Evolutionary conservation across 305 asterid genomes (phyloP).

Genomic region (Andrographis paniculata): DNA sequence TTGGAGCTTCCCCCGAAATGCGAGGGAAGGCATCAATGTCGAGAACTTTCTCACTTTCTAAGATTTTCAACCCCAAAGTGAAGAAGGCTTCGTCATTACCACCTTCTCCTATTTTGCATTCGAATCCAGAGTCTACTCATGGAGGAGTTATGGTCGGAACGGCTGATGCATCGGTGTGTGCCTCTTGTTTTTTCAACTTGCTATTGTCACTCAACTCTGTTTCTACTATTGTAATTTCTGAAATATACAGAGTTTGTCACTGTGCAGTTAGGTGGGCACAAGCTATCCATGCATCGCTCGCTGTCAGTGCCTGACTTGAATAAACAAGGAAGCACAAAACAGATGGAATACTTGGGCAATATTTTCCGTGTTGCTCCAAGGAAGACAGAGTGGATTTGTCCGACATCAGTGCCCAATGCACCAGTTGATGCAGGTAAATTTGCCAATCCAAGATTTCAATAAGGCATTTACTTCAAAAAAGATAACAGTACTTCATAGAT

Average conservation of each 20-base stretch:
- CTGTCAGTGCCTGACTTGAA: slow-evolving; percentile 65
- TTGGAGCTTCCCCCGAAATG: slow-evolving; percentile 49
- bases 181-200: slow-evolving; percentile 15
- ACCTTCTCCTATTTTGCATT: slow-evolving; percentile 57
- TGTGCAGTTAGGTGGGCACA: slow-evolving; percentile 46
- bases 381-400: slow-evolving; percentile 29
- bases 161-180: slow-evolving; percentile 48
- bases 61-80: slow-evolving; percentile 46
- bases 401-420: slow-evolving; percentile 29
- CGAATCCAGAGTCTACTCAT: slow-evolving; percentile 78
- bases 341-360: slow-evolving; percentile 42
- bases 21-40: slow-evolving; percentile 38
- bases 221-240: background rate
- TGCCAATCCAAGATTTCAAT: background rate
- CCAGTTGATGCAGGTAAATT: slow-evolving; percentile 33
- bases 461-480: background rate
- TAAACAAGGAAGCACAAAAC: slow-evolving; percentile 55
- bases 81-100: slow-evolving; percentile 77
- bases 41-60: slow-evolving; percentile 64
- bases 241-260: too few relatives aligned
- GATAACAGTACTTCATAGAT: background rate
- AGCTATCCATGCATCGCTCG: slow-evolving; percentile 66
- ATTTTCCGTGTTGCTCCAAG: slow-evolving; percentile 69
- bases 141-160: slow-evolving; percentile 36
- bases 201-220: background rate